These are phyloP conservation scores for Cladorrhinum samala DNA, from an alignment of 495 filamentous ascomycete species.

Conservation along the genomic window DNA sequence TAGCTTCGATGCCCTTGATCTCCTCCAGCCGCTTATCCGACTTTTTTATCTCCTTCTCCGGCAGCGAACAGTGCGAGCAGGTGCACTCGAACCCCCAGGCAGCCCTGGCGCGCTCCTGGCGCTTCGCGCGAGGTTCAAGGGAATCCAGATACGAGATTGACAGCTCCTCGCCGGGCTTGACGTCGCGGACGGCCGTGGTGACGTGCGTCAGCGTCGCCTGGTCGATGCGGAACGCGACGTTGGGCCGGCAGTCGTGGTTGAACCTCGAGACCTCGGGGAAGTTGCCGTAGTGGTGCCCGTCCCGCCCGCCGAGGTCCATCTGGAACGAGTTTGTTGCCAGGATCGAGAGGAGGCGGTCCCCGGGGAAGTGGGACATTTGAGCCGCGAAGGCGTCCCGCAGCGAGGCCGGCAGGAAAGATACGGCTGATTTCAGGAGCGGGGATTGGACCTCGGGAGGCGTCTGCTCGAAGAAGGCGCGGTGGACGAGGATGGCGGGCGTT, in stretches of 20 bases:
- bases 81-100: conserved; percentile 18
- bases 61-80: conserved; percentile 14
- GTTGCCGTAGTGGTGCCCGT: conserved; percentile 24
- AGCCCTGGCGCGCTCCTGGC: conserved; percentile 8
- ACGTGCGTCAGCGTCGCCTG: conserved; percentile 11
- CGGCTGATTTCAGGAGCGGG: conserved; percentile 20
- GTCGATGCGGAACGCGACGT: conserved; percentile 21
- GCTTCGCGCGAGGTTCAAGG: conserved; percentile 6
- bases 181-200: conserved; percentile 21
- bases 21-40: conserved; percentile 24
- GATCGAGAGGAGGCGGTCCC: conserved; percentile 20
- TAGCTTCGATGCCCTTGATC: conserved; percentile 18
- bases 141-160: conserved; percentile 25
- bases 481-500: conserved; percentile 21
- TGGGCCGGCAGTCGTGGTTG: conserved; percentile 29
- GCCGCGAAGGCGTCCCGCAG: conserved; percentile 8
- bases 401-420: conserved; percentile 13
- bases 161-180: conserved; percentile 23
- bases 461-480: conserved; percentile 17
- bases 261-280: conserved; percentile 24
- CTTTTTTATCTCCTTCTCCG: not conserved
- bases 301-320: conserved; percentile 12
- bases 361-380: conserved; percentile 16
- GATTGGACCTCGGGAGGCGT: conserved; percentile 4
- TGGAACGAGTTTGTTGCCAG: conserved; percentile 28